Evolutionary conservation across 169 alveolate species (phyloP).

Genomic region (Plasmodium fragile): DNA sequence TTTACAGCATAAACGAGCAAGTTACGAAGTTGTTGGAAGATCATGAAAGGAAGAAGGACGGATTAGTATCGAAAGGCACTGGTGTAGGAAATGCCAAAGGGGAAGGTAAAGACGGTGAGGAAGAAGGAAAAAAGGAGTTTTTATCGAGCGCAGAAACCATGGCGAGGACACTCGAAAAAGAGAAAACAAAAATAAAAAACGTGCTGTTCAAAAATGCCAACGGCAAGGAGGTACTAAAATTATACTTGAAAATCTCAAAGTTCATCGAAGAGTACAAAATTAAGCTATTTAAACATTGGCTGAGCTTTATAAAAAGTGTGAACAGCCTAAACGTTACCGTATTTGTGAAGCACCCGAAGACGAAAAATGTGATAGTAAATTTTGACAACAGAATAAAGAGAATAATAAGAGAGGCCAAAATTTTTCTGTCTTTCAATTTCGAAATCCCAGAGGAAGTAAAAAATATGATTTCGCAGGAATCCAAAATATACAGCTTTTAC

Average conservation of each 20-base stretch:
- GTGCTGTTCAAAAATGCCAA: slow-evolving; percentile 19
- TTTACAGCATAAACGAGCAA: slow-evolving; percentile 10
- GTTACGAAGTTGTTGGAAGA: slow-evolving; percentile 57
- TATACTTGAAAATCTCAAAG: slow-evolving; percentile 53
- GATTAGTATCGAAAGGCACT: neutral
- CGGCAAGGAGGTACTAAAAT: slow-evolving; percentile 75
- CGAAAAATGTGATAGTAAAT: slow-evolving; percentile 60
- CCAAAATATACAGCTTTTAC: slow-evolving; percentile 59
- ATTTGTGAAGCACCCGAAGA: slow-evolving; percentile 75
- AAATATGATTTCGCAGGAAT: slow-evolving; percentile 66
- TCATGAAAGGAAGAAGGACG: slow-evolving; percentile 24
- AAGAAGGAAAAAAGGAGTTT: neutral
- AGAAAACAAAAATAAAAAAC: slow-evolving; percentile 45
- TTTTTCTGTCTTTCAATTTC: slow-evolving; percentile 72
- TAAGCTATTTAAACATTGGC: slow-evolving; percentile 72
- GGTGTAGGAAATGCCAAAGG: neutral
- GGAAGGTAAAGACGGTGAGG: neutral
- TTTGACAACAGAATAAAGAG: slow-evolving; percentile 65
- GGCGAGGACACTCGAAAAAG: neutral
- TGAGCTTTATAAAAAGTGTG: slow-evolving; percentile 31
- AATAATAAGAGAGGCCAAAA: slow-evolving; percentile 75
- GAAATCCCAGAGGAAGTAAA: slow-evolving; percentile 73
- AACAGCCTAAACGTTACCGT: slow-evolving; percentile 73
- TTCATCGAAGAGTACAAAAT: slow-evolving; percentile 73
- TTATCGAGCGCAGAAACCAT: neutral